phyloP scores from a whole-genome alignment of 768 basidiomycete species.

The Calocybe indica region DNA sequence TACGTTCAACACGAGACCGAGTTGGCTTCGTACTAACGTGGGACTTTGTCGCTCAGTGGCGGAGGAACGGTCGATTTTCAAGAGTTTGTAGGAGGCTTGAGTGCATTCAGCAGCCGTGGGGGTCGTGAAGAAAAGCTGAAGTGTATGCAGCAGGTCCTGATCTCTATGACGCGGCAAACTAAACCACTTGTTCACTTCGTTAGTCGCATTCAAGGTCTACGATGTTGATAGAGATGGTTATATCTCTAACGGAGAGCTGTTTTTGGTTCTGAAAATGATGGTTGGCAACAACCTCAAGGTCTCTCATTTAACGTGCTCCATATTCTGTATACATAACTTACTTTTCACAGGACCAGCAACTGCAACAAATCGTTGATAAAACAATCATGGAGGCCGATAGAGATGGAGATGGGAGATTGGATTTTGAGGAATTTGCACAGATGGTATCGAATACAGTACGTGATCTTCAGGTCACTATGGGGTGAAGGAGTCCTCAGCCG shows the following conservation, averaged over 20 bases:
- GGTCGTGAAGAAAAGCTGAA: conserved; percentile 94
- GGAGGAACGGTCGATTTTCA: conserved; percentile 99
- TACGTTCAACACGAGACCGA: conserved; percentile 36
- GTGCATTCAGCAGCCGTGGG: conserved; percentile 95
- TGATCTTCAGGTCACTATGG: conserved; percentile 2
- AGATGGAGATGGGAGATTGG: conserved; percentile 95
- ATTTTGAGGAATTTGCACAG: conserved; percentile 92
- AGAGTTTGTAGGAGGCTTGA: conserved; percentile 96
- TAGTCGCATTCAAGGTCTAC: conserved; percentile 99
- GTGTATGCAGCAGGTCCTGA: conserved; percentile 50
- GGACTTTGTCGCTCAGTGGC: conserved; percentile 49
- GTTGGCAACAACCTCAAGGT: conserved; percentile 99
- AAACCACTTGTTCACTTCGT: conserved; percentile 3
- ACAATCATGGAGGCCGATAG: conserved; percentile 99
- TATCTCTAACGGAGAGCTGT: conserved; percentile 98
- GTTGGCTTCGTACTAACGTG: conserved; percentile 3
- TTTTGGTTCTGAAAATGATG: conserved; percentile 99
- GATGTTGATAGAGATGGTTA: conserved; percentile 97
- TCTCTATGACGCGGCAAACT: not conserved
- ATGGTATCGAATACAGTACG: conserved; percentile 96
- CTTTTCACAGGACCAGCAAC: conserved; percentile 77
- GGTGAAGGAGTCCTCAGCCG: not conserved
- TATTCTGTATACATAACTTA: conserved; percentile 2
- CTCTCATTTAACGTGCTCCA: conserved; percentile 4
- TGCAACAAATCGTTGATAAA: conserved; percentile 99